These are phyloP conservation scores for Coemansia sp. DNA, from an alignment of 192 early-diverging fungal species.

Conservation along the genomic window DNA sequence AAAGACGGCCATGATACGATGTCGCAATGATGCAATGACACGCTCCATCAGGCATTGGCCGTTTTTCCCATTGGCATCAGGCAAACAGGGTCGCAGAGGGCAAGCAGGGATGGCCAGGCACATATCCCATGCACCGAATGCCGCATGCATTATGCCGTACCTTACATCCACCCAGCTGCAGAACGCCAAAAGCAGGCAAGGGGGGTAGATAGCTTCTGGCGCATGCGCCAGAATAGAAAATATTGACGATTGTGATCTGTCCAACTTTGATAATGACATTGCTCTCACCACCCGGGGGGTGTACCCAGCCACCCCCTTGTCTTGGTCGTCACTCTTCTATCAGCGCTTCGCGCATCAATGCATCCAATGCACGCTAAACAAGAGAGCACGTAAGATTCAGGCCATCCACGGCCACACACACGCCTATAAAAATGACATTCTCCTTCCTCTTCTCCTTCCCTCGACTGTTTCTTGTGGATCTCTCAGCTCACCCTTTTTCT, in stretches of 20 bases:
- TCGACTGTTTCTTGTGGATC: conserved; percentile 7
- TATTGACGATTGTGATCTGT: conserved; percentile 2
- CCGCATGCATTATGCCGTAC: conserved; percentile 8
- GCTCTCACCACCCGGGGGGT: not conserved
- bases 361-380: conserved; percentile 8
- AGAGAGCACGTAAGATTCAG: not conserved
- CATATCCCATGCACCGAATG: not conserved
- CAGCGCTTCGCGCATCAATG: conserved; percentile 10
- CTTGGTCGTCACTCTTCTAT: conserved; percentile 5
- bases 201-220: not conserved
- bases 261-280: not conserved
- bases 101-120: no score
- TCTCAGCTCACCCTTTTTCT: not conserved
- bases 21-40: not conserved
- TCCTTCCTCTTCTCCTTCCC: not conserved
- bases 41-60: not conserved
- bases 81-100: not conserved
- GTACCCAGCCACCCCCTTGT: not conserved
- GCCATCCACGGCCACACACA: not conserved
- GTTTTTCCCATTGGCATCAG: not conserved
- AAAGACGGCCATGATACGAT: not conserved
- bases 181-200: not conserved
- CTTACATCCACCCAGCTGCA: conserved; percentile 6
- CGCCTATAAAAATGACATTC: conserved; percentile 8
- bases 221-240: not conserved